phyloP scores from a whole-genome alignment of 805 yeast genomes.

The Saccharomycopsis olivae region DNA sequence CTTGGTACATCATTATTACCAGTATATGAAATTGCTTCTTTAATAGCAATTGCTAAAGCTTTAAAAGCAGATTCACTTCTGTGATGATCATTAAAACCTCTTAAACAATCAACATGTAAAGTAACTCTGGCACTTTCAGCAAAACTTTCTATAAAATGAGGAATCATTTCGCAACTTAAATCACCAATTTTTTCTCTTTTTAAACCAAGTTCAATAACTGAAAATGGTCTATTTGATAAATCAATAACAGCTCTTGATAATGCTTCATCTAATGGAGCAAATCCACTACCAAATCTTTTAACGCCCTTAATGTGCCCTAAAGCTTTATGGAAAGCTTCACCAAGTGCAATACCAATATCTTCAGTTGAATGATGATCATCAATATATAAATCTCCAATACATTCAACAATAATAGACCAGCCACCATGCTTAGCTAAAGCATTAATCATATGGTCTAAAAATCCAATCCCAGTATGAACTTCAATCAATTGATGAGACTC shows the following conservation, averaged over 20 bases:
- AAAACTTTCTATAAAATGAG: constrained; percentile 92
- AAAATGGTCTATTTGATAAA: constrained; percentile 84
- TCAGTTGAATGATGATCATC: constrained; percentile 98
- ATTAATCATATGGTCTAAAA: constrained; percentile 93
- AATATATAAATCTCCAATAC: constrained; percentile 89
- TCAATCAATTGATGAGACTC: constrained; percentile 64
- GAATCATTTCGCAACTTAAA: constrained; percentile 90
- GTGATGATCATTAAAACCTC: constrained; percentile 95
- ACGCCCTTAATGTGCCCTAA: constrained; percentile 85
- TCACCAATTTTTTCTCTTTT: constrained; percentile 92
- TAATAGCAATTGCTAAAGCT: constrained; percentile 87
- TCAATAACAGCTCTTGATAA: constrained; percentile 94
- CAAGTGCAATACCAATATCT: constrained; percentile 89
- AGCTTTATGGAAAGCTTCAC: constrained; percentile 81
- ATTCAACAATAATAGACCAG: constrained; percentile 84
- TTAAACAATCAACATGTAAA: constrained; percentile 83
- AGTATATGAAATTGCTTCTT: constrained; percentile 71
- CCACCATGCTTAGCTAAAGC: constrained; percentile 96
- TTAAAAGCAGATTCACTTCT: constrained; percentile 94
- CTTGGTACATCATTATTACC: constrained; percentile 91
- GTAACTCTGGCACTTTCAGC: constrained; percentile 89
- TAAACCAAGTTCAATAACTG: constrained; percentile 81
- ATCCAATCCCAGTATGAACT: constrained; percentile 88
- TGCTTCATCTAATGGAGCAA: constrained; percentile 96
- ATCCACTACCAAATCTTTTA: constrained; percentile 84